Base-by-base conservation (phyloP, 108 stramenopile genomes). In the Skeletonema marinoi region DNA sequence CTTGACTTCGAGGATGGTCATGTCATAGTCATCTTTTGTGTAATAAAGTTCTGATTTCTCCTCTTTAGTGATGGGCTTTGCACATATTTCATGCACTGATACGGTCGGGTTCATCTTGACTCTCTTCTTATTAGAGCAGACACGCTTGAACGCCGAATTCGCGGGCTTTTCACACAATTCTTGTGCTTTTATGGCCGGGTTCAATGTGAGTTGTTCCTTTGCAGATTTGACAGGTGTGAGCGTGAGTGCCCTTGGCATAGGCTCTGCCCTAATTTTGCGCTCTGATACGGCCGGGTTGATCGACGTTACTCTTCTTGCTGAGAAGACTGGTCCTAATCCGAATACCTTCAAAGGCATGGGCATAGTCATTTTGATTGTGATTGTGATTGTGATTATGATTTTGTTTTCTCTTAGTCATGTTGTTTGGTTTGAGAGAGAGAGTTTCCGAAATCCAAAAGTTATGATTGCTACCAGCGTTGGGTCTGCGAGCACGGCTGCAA, bases 11-110 rank as follows among this genome's bases (percentile, higher is more conserved):
- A 35, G 19, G 36, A 30, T n/a, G 3, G 31, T 51, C 39, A 19
- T 32, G 6, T 21, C 14, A 44, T 64, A 33, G 38, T 74, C 73
- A 25, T 33, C 64, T 56, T 31, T 51, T 11, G 61, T 65, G 64
- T 56, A 54, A 31, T 74, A 74, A 13, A 66, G 25, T 54, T 46
- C 63, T 58, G 64, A 51, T 50, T 54, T 74, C 13, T 54, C 73
- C 25, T 74, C 64, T 35, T 65, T 8, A 9, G 60, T 65, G 30
- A 13, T 25, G 14, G 63, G 10, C 19, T 59, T 54, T 39, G 21
- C 54, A 21, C 16, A 32, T 39, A 74, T 32, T 19, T 61, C 61
- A 32, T 65, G 64, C 31, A 74, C 63, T 17, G 63, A 64, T 39
- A 74, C 63, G 8, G 64, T 56, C 42, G 73, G 54, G 46, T 33